These are phyloP conservation scores for Salvia miltiorrhiza DNA, from an alignment of 257 asterid genomes.

Conservation along the genomic window DNA sequence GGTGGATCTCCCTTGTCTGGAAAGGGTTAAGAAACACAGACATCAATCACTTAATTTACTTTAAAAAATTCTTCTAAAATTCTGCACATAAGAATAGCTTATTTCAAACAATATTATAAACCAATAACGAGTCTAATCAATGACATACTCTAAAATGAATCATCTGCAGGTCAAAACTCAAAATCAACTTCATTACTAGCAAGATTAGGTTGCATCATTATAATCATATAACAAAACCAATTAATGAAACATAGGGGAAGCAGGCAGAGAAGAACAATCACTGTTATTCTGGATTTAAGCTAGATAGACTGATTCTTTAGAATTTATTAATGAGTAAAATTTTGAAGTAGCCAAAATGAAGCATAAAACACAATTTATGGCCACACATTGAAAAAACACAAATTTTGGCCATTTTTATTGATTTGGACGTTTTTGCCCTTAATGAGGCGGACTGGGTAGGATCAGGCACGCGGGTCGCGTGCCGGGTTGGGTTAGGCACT, in stretches of 20 bases:
- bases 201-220: not conserved
- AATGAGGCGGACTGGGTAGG: too few relatives aligned
- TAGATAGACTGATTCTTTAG: not conserved
- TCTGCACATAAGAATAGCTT: not conserved
- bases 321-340: too few relatives aligned
- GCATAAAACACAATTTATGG: too few relatives aligned
- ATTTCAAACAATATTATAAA: not conserved
- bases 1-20: not conserved
- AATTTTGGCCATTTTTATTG: too few relatives aligned
- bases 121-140: not conserved
- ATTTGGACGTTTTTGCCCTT: too few relatives aligned
- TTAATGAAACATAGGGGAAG: not conserved
- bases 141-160: not conserved
- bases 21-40: not conserved
- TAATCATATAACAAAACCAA: not conserved
- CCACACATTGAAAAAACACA: too few relatives aligned
- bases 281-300: not conserved
- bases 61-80: not conserved
- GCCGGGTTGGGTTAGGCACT: too few relatives aligned
- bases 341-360: too few relatives aligned
- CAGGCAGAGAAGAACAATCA: not conserved
- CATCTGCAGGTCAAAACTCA: too few relatives aligned
- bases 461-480: too few relatives aligned
- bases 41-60: not conserved
- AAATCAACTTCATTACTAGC: not conserved